Percentiles rank a stretch among this genome's conserved stretches.
Conservation (phyloP, 1,139 yeast species). For the Hanseniaspora uvarum region DNA sequence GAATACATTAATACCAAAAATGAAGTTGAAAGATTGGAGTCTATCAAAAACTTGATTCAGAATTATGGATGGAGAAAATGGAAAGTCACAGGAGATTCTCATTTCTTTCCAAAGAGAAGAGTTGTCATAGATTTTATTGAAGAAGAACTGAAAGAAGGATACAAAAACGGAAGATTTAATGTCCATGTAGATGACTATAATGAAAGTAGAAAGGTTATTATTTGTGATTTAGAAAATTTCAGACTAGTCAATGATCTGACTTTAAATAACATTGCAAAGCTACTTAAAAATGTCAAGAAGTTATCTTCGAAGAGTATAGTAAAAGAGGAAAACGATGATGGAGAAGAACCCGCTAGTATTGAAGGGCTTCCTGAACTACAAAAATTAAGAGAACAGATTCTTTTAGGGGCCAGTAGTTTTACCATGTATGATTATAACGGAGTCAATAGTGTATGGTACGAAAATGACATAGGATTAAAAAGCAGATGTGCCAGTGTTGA, state of each 20-base stretch:
- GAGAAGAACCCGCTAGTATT: neutral
- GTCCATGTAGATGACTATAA: conserved; percentile 27
- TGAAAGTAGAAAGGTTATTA: conserved; percentile 28
- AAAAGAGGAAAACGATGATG: neutral
- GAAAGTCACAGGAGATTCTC: conserved; percentile 33
- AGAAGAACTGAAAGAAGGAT: conserved; percentile 29
- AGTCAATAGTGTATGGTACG: neutral
- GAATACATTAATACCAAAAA: neutral
- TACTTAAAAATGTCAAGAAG: conserved; percentile 29
- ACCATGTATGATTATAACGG: conserved; percentile 3
- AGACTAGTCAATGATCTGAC: conserved; percentile 30
- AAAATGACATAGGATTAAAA: neutral
- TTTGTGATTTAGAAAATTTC: conserved; percentile 31
- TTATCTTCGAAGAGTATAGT: neutral
- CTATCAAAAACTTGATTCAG: conserved; percentile 29
- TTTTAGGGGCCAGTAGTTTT: neutral
- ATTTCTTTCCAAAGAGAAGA: conserved; percentile 32
- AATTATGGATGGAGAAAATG: conserved; percentile 32
- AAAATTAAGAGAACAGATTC: neutral
- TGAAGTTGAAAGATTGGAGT: conserved; percentile 24
- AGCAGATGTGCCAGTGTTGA: conserved; percentile 1
- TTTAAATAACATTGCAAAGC: conserved; percentile 29
- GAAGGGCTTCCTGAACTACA: neutral
- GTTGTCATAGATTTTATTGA: conserved; percentile 31
- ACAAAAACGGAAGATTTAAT: conserved; percentile 28